Conservation (phyloP, 306 rosid genomes). For the Gleditsia sinensis region DNA sequence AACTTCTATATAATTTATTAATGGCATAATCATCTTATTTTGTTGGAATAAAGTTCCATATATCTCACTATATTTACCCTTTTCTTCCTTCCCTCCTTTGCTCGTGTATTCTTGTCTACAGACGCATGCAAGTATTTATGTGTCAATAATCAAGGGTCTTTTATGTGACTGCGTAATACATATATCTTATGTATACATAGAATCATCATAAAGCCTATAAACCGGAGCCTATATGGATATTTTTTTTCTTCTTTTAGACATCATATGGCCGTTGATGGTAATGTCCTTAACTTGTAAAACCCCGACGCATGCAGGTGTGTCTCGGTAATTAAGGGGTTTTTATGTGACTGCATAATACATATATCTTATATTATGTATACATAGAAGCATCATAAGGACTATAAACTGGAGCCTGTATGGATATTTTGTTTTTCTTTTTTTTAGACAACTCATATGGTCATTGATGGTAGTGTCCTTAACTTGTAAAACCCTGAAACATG, state of each 20-base stretch:
- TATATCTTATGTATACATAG: neutral
- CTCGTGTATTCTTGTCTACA: neutral
- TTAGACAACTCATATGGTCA: neutral
- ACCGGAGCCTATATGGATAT: neutral
- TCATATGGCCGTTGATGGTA: neutral
- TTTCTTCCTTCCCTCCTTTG: neutral
- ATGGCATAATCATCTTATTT: neutral
- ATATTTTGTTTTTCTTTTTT: neutral
- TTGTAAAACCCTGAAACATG: no score
- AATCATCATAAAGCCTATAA: neutral
- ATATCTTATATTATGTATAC: neutral
- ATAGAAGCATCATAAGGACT: neutral
- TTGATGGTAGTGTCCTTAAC: conserved; percentile 16
- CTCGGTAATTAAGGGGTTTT: no score
- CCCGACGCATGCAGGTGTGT: no score
- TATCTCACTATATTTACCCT: conserved; percentile 3
- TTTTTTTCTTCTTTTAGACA: neutral
- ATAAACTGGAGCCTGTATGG: neutral
- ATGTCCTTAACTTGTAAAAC: conserved; percentile 26
- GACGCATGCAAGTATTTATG: neutral
- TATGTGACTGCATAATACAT: no score
- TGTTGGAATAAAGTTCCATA: neutral
- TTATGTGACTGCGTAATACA: neutral
- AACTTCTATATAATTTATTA: neutral
- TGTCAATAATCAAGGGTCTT: neutral